Base-by-base conservation (phyloP, 2,329 filamentous ascomycete species). In the Aspergillus felis region DNA sequence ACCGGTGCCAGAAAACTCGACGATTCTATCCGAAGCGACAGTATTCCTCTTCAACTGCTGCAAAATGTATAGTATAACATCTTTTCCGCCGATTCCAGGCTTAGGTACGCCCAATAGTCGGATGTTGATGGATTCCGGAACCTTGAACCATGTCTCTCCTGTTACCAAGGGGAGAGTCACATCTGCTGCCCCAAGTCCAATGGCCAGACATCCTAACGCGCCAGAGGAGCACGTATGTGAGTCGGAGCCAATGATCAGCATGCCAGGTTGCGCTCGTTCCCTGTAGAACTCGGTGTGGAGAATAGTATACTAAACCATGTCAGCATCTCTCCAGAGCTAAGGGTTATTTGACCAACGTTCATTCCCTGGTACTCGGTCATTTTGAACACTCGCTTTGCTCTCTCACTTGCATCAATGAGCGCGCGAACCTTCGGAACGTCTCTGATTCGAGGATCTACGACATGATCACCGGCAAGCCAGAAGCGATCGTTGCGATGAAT, bases 401-500 rank as follows among this genome's bases (percentile, higher is more conserved):
- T 66, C 49, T 79, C 76, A 3, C 67, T 66, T 5, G 68, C 61
- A 1, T 72, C 67, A 4, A 79, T 70, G n/a, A 80, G 66, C 12
- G 58, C 64, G 56, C 72, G 65, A 35, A 76, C 67, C 29, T 69
- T 62, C 0, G 78, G 75, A 0, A 64, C 57, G 14, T 74, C 57
- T n/a, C 72, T 71, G 7, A 75, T 64, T 1, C 77, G 69, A 1
- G 79, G 79, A 53, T 82, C 78, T 3, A 81, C 78, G 3, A 77
- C 71, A 59, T 82, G 79, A 61, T 82, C 80, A 1, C 76, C 76
- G 0, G 78, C 79, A 5, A 82, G 70, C 80, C 79, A 82, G 61
- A 82, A 76, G 0, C 79, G 68, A 59, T 81, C 79, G 53, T 81
- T 82, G 8, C 80, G 76, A 57, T 74, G 80, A n/a, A 79, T 77